Evolutionary conservation across 352 stramenopile species (phyloP).

Genomic region (Pythium graminicola): DNA sequence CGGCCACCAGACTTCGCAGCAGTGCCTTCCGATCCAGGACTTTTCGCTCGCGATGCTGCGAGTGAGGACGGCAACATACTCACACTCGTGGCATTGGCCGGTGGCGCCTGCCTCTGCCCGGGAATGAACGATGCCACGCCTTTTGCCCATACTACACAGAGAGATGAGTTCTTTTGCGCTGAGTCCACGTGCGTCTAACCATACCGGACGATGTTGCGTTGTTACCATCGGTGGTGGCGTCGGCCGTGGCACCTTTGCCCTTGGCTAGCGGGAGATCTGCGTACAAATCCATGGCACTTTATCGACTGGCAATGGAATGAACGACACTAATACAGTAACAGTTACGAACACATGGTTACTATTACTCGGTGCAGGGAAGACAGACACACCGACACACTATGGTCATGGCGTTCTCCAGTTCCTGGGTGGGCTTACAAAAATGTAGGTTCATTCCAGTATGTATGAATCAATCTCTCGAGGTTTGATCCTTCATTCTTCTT

Average conservation of each 20-base stretch:
- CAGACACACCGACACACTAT: no score
- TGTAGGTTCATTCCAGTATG: background rate
- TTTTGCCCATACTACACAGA: constrained; percentile 40
- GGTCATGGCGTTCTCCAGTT: background rate
- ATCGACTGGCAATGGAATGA: background rate
- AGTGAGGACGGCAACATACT: constrained; percentile 48
- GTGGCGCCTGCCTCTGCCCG: background rate
- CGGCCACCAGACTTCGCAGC: no score
- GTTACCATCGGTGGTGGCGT: constrained; percentile 43
- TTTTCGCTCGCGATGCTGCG: constrained; percentile 34
- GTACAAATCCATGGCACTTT: constrained; percentile 63
- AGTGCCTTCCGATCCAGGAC: no score
- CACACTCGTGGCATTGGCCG: constrained; percentile 23
- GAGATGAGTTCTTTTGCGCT: background rate
- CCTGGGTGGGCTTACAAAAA: background rate
- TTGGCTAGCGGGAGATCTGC: constrained; percentile 66
- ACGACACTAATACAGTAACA: background rate
- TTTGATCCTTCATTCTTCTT: constrained; percentile 35
- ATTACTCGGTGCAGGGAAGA: background rate
- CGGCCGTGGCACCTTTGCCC: constrained; percentile 27
- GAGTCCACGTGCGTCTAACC: background rate
- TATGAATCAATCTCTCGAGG: background rate
- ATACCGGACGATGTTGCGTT: constrained; percentile 24
- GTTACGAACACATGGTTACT: background rate
- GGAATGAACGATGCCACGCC: constrained; percentile 14